Evolutionary conservation across 2,329 filamentous ascomycete species (phyloP).

Genomic region (Metarhizium anisopliae): DNA sequence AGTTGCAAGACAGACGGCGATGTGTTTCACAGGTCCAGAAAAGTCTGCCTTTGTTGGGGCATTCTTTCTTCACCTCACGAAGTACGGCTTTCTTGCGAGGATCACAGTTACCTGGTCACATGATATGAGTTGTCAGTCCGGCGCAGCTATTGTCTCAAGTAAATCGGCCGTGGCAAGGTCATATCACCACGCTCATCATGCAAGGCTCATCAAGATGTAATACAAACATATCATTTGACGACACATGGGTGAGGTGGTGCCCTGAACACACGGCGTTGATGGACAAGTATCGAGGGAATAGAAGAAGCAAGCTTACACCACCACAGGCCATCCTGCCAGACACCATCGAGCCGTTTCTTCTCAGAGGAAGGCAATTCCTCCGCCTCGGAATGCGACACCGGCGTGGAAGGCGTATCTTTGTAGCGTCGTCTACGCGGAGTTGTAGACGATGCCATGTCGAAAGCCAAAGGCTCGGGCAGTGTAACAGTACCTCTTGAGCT

Average conservation of each 20-base stretch:
- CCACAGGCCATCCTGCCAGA: constrained; percentile 24
- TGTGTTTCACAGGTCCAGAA: constrained; percentile 33
- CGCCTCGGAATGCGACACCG: constrained; percentile 2
- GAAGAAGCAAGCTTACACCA: constrained; percentile 22
- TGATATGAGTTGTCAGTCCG: background rate
- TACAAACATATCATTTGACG: background rate
- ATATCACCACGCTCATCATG: background rate
- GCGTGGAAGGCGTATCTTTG: background rate
- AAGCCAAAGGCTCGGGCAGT: background rate
- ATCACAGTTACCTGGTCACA: constrained; percentile 30
- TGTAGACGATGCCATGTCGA: background rate
- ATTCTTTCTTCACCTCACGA: constrained; percentile 28
- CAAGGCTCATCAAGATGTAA: background rate
- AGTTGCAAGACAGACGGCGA: constrained; percentile 24
- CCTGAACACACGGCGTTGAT: background rate
- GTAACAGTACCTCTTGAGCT: background rate
- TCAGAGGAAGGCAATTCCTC: constrained; percentile 16
- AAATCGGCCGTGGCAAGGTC: background rate
- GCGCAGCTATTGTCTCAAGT: background rate
- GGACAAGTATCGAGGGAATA: background rate
- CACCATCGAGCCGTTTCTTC: constrained; percentile 24
- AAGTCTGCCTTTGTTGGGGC: constrained; percentile 28
- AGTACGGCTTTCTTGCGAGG: constrained; percentile 28
- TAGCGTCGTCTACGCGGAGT: constrained; percentile 1
- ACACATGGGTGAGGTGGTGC: background rate